A percentile compares a stretch with the other conserved stretches of the same genome.
phyloP scores from a whole-genome alignment of 306 rosid species.

The Arachis hypogaea region DNA sequence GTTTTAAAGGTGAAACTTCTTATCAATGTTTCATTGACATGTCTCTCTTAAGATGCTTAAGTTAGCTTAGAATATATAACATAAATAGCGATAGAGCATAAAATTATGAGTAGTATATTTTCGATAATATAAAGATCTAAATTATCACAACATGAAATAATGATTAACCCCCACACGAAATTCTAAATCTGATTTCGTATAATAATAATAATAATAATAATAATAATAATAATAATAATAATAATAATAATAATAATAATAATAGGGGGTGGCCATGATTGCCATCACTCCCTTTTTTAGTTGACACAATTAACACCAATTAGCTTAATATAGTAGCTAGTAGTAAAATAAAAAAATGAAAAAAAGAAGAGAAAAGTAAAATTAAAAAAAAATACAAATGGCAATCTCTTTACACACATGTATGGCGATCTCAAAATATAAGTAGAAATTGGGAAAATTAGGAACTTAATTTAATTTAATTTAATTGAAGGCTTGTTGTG shows the following conservation, averaged over 20 bases:
- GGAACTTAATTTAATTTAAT: constrained; percentile 51
- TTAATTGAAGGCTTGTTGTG: constrained; percentile 44
- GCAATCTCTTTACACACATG: constrained; percentile 83
- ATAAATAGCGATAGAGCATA: too few relatives aligned
- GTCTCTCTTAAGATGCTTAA: not conserved
- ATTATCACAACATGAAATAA: constrained; percentile 42
- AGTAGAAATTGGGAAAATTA: constrained; percentile 35
- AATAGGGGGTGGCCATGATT: constrained; percentile 69
- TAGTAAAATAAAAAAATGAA: not conserved
- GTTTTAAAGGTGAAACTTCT: not conserved
- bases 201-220: constrained; percentile 9
- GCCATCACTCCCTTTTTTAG: constrained; percentile 67
- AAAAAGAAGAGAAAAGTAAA: constrained; percentile 9
- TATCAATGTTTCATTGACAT: not conserved
- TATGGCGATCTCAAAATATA: constrained; percentile 44
- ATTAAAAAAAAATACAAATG: constrained; percentile 38
- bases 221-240: too few relatives aligned
- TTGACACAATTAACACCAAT: constrained; percentile 60
- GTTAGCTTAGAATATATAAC: not conserved
- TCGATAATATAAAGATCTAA: too few relatives aligned
- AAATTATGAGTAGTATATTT: too few relatives aligned
- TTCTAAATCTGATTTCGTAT: constrained; percentile 57
- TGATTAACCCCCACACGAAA: constrained; percentile 52
- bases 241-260: constrained; percentile 5
- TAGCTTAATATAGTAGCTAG: constrained; percentile 42